Percentiles rank a stretch among this genome's conserved stretches.
Conservation (phyloP, 345 rosid genomes). For the Gossypium sturtianum region DNA sequence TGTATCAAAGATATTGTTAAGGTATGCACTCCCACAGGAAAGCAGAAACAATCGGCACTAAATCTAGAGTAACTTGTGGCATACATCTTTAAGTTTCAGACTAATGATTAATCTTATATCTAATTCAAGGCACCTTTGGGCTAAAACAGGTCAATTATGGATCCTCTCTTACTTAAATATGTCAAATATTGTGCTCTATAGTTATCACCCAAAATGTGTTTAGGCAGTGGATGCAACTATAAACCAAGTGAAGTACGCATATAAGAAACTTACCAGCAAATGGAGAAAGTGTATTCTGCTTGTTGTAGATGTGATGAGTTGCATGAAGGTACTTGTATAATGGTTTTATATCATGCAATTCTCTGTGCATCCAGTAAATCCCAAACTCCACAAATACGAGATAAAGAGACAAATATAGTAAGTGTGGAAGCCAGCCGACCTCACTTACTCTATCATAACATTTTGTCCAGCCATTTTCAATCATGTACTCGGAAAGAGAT, state of each 20-base stretch:
- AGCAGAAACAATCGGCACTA: too few relatives aligned
- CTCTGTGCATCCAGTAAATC: constrained; percentile 94
- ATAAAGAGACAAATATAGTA: constrained; percentile 39
- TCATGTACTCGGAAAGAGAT: constrained; percentile 70
- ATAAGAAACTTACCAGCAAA: constrained; percentile 68
- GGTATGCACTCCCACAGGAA: too few relatives aligned
- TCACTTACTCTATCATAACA: constrained; percentile 60
- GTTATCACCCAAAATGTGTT: too few relatives aligned
- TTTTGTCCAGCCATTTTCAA: constrained; percentile 88
- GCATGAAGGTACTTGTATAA: constrained; percentile 86
- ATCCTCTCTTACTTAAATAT: not conserved
- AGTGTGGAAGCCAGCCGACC: constrained; percentile 52
- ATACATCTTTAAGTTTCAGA: too few relatives aligned
- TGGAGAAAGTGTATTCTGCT: constrained; percentile 94
- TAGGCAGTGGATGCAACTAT: not conserved
- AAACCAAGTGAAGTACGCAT: not conserved
- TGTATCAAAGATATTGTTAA: too few relatives aligned
- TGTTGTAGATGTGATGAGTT: constrained; percentile 92
- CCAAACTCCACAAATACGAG: constrained; percentile 81
- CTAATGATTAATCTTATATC: not conserved
- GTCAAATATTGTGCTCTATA: not conserved
- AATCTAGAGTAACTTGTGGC: too few relatives aligned
- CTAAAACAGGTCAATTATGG: not conserved
- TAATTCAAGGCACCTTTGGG: not conserved
- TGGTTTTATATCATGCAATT: constrained; percentile 92